Evolutionary conservation across 495 filamentous ascomycete species (phyloP).

Genomic region (Podospora comata): DNA sequence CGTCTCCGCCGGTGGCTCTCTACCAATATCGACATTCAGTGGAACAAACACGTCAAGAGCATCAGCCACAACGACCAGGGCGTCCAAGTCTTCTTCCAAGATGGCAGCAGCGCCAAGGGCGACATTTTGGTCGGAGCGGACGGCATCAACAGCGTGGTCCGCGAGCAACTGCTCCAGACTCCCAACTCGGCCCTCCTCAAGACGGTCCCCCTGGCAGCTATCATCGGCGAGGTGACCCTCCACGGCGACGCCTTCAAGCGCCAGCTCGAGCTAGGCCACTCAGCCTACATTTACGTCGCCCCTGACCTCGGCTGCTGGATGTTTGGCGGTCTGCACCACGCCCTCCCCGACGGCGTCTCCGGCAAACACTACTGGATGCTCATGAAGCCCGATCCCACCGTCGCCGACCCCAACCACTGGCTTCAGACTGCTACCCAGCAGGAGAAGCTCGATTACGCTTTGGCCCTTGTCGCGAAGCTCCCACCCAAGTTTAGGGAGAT

Average conservation of each 20-base stretch:
- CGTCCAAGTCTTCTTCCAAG: conserved; percentile 33
- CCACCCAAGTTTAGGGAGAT: conserved; percentile 23
- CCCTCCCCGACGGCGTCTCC: conserved; percentile 23
- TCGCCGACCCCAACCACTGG: conserved; percentile 23
- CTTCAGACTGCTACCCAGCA: conserved; percentile 22
- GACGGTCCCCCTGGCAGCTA: conserved; percentile 22
- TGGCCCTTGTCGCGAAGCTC: conserved; percentile 26
- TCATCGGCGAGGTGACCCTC: conserved; percentile 27
- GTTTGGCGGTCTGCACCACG: conserved; percentile 26
- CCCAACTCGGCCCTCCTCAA: conserved; percentile 20
- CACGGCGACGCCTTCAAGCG: conserved; percentile 26
- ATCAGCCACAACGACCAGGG: conserved; percentile 25
- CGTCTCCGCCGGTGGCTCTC: conserved; percentile 28
- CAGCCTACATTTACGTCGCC: conserved; percentile 20
- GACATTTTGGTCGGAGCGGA: conserved; percentile 51
- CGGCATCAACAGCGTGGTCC: conserved; percentile 42
- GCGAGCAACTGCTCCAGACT: conserved; percentile 36
- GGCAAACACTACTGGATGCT: conserved; percentile 27
- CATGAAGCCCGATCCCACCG: conserved; percentile 26
- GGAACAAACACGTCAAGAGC: conserved; percentile 23
- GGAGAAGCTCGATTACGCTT: conserved; percentile 23
- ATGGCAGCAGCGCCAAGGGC: conserved; percentile 40
- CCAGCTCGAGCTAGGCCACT: conserved; percentile 30
- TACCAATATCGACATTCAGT: conserved; percentile 29
- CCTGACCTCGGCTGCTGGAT: conserved; percentile 19